These are phyloP conservation scores for Fusarium lateritium DNA, from an alignment of 2,329 filamentous ascomycete species.

Conservation along the genomic window DNA sequence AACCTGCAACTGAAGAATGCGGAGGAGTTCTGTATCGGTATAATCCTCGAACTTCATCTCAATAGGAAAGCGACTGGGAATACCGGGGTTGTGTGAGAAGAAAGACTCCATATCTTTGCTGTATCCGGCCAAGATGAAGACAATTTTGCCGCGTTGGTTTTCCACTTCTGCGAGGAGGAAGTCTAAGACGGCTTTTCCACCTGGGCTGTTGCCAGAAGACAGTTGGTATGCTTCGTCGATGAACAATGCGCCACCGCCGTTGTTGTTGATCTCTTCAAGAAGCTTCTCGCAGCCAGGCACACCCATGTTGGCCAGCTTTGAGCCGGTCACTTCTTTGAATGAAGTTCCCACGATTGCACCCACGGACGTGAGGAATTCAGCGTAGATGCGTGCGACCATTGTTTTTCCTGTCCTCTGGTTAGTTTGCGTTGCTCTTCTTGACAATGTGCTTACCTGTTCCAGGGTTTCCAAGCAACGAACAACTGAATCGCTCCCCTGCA, in stretches of 20 bases:
- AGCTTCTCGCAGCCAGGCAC: slow-evolving; percentile 70
- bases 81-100: slow-evolving; percentile 80
- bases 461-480: slow-evolving; percentile 78
- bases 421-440: background rate
- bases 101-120: slow-evolving; percentile 82
- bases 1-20: slow-evolving; percentile 71
- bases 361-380: slow-evolving; percentile 73
- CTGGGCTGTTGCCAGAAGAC: slow-evolving; percentile 68
- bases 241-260: slow-evolving; percentile 78
- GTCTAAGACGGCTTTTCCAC: slow-evolving; percentile 76
- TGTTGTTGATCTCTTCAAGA: slow-evolving; percentile 63
- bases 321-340: slow-evolving; percentile 79
- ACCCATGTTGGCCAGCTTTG: slow-evolving; percentile 74
- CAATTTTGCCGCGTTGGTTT: slow-evolving; percentile 77
- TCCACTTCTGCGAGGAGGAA: slow-evolving; percentile 81
- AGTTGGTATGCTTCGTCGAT: slow-evolving; percentile 87
- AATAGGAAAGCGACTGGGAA: slow-evolving; percentile 78
- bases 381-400: slow-evolving; percentile 80
- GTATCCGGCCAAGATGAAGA: slow-evolving; percentile 82
- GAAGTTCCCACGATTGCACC: slow-evolving; percentile 72
- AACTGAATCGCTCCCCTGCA: slow-evolving; percentile 71
- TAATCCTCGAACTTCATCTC: slow-evolving; percentile 79
- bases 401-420: slow-evolving; percentile 68
- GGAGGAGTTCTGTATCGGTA: slow-evolving; percentile 72
- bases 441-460: slow-evolving; percentile 72